Percentiles rank a stretch among this genome's conserved stretches.
Conservation (phyloP, 2,329 filamentous ascomycete genomes). For the Phaeosphaeriaceae sp. region DNA sequence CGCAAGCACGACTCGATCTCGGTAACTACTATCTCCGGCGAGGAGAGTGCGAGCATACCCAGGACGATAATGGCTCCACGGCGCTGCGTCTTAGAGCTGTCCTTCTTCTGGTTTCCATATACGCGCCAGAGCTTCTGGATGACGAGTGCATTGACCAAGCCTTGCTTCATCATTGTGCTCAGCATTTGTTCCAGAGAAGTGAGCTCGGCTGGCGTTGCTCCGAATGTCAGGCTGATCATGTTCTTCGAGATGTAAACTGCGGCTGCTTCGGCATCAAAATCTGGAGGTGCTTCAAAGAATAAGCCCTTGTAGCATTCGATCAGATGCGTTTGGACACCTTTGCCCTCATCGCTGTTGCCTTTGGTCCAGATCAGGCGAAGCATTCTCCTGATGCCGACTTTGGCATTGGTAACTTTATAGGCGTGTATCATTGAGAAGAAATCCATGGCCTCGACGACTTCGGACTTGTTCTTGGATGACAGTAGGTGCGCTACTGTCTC, state of each 20-base stretch:
- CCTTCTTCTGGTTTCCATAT: constrained; percentile 86
- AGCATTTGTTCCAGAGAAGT: constrained; percentile 95
- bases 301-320: constrained; percentile 96
- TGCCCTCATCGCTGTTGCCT: constrained; percentile 98
- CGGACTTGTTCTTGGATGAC: constrained; percentile 95
- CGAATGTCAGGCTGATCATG: constrained; percentile 98
- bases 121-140: constrained; percentile 96
- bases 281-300: constrained; percentile 93
- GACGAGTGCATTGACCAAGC: constrained; percentile 83
- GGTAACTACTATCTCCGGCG: constrained; percentile 88
- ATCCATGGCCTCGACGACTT: constrained; percentile 98
- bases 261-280: constrained; percentile 85
- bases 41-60: constrained; percentile 93
- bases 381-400: constrained; percentile 92
- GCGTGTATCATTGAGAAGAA: constrained; percentile 96
- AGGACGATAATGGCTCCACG: constrained; percentile 94
- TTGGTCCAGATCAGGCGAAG: constrained; percentile 98
- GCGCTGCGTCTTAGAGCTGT: constrained; percentile 90
- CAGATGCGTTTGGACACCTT: constrained; percentile 93
- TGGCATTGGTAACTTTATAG: constrained; percentile 94
- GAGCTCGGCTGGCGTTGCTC: constrained; percentile 90
- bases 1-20: constrained; percentile 95
- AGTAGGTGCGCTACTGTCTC: constrained; percentile 83
- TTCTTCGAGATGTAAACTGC: constrained; percentile 96
- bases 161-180: constrained; percentile 96